Evolutionary conservation across 1,284 basidiomycete genomes (phyloP), one percentile per base, ranked within the genome.

Genomic region (Trichosporon ovoides): DNA sequence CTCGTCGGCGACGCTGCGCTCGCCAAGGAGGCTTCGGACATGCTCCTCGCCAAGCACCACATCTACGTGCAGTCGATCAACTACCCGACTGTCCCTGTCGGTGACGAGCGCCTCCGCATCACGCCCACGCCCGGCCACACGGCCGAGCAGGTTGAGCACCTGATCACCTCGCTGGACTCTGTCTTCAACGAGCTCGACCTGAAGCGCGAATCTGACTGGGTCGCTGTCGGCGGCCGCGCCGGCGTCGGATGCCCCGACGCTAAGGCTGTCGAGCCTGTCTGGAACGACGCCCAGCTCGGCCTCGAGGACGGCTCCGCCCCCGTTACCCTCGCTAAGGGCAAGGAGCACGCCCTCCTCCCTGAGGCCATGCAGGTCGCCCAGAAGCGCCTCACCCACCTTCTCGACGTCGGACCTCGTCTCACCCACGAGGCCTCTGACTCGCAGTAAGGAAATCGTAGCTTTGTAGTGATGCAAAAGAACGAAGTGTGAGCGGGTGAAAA

Each of bases 11-110:
- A 97, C 75, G 91, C 96, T 49, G 88, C 87, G 19, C 86, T 96
- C 60, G 92, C 96, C 55, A 97, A 92, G 78, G 84, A 85, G 53
- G 96, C 96, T 6, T 93, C 89, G 38, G 96, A 99, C 80, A 87
- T 87, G 69, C 84, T 99, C 50, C 83, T 99, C 57, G 79, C 84
- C 64, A 87, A 94, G 75, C 88, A 97, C 80, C 83, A 88, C 73
- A 94, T 98, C 78, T 99, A 99, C 78, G 94, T 99, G 19, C 96
- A 99, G 80, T 90, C 91, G 37, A 98, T 98, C 84, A 96, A 97
- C 81, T 96, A 90, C 80, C 93, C 93, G n/a, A 96, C 92, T 38
- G 93, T 97, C 66, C 86, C 92, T 37, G 86, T 88, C 55, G 92
- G 93, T 50, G 91, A 94, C 77, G 93, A 97, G 78, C 88, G 93